These are phyloP conservation scores for Chenopodium suecicum DNA, from an alignment of 148 eudicot genomes.

Conservation along the genomic window DNA sequence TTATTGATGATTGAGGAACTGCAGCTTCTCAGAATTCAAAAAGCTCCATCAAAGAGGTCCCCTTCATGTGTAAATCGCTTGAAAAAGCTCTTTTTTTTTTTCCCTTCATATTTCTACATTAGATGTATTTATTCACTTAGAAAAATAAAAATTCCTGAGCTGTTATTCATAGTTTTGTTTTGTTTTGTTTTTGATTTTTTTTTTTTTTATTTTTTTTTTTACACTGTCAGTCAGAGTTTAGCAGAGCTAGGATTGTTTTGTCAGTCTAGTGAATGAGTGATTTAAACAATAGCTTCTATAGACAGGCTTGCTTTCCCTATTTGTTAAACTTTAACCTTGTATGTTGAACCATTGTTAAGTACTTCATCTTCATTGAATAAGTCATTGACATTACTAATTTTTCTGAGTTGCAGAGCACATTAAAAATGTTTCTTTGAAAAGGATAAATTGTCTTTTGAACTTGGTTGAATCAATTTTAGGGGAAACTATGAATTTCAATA, in stretches of 20 bases:
- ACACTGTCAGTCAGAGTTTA: neutral
- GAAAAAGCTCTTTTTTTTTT: neutral
- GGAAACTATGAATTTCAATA: no score
- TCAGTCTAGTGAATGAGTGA: neutral
- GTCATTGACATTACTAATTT: neutral
- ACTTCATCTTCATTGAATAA: neutral
- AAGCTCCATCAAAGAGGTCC: constrained; percentile 15
- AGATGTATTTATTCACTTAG: constrained; percentile 12
- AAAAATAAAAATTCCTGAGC: constrained; percentile 7
- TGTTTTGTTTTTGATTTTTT: no score
- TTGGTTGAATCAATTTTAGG: neutral
- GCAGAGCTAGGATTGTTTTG: constrained; percentile 7
- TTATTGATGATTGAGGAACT: constrained; percentile 16
- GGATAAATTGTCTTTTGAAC: neutral
- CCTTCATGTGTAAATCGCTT: neutral
- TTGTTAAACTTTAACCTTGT: neutral
- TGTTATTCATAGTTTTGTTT: neutral
- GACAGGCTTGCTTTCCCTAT: neutral
- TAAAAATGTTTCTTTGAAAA: neutral
- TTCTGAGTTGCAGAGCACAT: neutral
- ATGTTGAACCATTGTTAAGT: neutral
- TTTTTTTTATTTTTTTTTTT: neutral
- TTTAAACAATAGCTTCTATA: neutral
- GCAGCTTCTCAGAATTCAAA: neutral
- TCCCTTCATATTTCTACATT: no score